Conservation (phyloP, 352 stramenopile genomes). For the Phytopythium boreale region DNA sequence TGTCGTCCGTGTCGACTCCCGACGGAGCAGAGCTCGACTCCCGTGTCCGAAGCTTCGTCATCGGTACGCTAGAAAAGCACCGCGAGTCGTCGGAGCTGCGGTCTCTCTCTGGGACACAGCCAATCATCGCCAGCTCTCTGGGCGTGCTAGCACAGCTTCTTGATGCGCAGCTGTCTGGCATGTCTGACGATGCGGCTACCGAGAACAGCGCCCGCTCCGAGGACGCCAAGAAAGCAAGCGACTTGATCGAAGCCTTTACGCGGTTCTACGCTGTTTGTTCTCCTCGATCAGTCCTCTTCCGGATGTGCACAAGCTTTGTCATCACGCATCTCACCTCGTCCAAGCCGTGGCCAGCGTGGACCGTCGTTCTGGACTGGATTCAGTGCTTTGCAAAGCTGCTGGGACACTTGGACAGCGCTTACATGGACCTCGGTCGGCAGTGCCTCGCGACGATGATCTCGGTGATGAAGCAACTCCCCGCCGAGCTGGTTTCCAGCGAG, state of each 20-base stretch:
- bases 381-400: slow-evolving; percentile 62
- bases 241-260: slow-evolving; percentile 56
- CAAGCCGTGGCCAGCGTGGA: slow-evolving; percentile 49
- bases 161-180: slow-evolving; percentile 2
- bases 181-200: slow-evolving; percentile 2
- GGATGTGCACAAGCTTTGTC: slow-evolving; percentile 68
- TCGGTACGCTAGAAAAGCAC: slow-evolving; percentile 60
- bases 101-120: slow-evolving; percentile 49
- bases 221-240: slow-evolving; percentile 18
- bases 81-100: slow-evolving; percentile 56
- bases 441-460: slow-evolving; percentile 70
- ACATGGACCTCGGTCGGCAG: slow-evolving; percentile 58
- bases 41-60: slow-evolving; percentile 50
- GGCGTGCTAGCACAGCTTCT: slow-evolving; percentile 60
- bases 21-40: slow-evolving; percentile 28
- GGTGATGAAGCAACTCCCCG: slow-evolving; percentile 72
- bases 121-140: slow-evolving; percentile 56
- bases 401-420: slow-evolving; percentile 46
- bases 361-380: slow-evolving; percentile 66
- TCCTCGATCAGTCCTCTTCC: slow-evolving; percentile 68
- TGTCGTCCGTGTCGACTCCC: slow-evolving; percentile 9
- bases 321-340: slow-evolving; percentile 54
- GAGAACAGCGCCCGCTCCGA: background rate
- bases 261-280: slow-evolving; percentile 65
- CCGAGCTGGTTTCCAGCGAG: slow-evolving; percentile 37